Conservation (phyloP, 371 early-diverging fungal species). For the Mucor ambiguus region DNA sequence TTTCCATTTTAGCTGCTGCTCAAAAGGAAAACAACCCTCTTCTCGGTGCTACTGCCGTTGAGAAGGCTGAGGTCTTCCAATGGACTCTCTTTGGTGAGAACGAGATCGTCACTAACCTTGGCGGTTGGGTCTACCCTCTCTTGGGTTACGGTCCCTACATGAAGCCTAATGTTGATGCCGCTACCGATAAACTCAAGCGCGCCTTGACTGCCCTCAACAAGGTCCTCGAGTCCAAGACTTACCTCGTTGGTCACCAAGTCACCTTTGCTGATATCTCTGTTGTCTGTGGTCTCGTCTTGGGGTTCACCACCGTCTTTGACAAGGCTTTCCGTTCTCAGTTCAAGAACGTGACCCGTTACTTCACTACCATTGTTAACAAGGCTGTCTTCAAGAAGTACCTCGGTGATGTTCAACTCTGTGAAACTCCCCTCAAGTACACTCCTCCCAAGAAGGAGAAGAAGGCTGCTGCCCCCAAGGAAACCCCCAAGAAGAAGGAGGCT, state of each 20-base stretch:
- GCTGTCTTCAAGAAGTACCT: slow-evolving; percentile 76
- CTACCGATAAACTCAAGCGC: slow-evolving; percentile 56
- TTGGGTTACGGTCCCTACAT: slow-evolving; percentile 59
- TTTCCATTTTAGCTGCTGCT: slow-evolving; percentile 58
- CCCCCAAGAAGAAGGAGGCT: slow-evolving; percentile 61
- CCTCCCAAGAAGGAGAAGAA: slow-evolving; percentile 58
- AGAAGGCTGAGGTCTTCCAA: slow-evolving; percentile 81
- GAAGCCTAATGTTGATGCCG: slow-evolving; percentile 61
- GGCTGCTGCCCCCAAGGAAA: slow-evolving; percentile 58
- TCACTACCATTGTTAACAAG: slow-evolving; percentile 79
- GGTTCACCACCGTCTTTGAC: slow-evolving; percentile 52
- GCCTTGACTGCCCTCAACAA: slow-evolving; percentile 63
- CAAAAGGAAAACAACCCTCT: slow-evolving; percentile 63
- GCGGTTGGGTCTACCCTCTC: slow-evolving; percentile 58
- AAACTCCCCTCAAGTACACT: slow-evolving; percentile 40
- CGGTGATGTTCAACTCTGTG: slow-evolving; percentile 58
- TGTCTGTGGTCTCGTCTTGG: slow-evolving; percentile 49
- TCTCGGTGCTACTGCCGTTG: slow-evolving; percentile 67
- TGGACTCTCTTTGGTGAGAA: slow-evolving; percentile 76
- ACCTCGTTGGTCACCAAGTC: slow-evolving; percentile 78
- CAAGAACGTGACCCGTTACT: slow-evolving; percentile 89
- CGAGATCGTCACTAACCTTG: slow-evolving; percentile 42
- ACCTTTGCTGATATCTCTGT: slow-evolving; percentile 78
- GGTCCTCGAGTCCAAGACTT: slow-evolving; percentile 68
- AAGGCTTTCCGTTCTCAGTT: slow-evolving; percentile 72